Evolutionary conservation across 176 grass and related monocot species (phyloP).

Genomic region (Triticum urartu): DNA sequence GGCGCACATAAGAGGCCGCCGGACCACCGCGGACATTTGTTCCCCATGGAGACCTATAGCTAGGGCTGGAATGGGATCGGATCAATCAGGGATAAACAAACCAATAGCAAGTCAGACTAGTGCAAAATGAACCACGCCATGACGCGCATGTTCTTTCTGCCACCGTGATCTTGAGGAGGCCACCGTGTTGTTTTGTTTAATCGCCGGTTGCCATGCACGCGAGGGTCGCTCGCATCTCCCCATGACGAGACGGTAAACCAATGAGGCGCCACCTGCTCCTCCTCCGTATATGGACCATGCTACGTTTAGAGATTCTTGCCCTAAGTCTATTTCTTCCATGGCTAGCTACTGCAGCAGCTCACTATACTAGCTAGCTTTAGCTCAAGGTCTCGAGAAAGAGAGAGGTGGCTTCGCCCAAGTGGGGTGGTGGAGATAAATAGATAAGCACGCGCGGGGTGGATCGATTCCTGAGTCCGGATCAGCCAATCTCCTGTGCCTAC

Average conservation of each 20-base stretch:
- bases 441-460: neutral
- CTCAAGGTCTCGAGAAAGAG: neutral
- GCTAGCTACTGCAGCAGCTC: neutral
- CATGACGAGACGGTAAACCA: conserved; percentile 3
- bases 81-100: neutral
- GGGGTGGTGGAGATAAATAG: neutral
- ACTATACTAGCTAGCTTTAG: neutral
- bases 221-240: conserved; percentile 18
- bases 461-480: neutral
- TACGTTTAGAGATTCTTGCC: neutral
- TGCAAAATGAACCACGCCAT: neutral
- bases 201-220: conserved; percentile 4
- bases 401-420: neutral
- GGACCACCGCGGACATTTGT: neutral
- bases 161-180: neutral
- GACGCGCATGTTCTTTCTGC: neutral
- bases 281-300: neutral
- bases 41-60: neutral
- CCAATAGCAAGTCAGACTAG: neutral
- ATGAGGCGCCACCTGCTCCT: neutral
- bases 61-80: neutral
- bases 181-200: conserved; percentile 28
- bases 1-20: neutral
- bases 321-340: neutral
- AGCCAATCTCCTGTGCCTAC: neutral